These are phyloP conservation scores for Ogataea ramenticola DNA, from an alignment of 805 yeast genomes.

Conservation along the genomic window DNA sequence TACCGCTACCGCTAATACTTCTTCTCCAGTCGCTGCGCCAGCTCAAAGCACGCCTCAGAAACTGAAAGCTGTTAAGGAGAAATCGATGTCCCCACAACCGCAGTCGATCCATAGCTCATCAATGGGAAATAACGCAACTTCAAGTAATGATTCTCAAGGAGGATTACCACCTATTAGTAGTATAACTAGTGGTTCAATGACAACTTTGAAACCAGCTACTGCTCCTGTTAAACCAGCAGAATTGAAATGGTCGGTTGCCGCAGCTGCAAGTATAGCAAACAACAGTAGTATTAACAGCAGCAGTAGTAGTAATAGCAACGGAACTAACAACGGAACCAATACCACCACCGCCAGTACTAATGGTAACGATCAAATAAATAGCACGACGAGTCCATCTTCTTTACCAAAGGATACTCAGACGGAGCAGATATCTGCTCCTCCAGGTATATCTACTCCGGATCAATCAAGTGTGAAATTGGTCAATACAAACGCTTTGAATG, in stretches of 20 bases:
- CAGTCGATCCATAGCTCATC: too few relatives aligned
- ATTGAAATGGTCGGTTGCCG: slow-evolving; percentile 28
- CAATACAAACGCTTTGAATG: slow-evolving; percentile 26
- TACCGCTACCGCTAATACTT: slow-evolving; percentile 2
- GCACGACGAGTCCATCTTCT: not conserved
- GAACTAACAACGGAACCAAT: too few relatives aligned
- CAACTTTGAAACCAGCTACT: slow-evolving; percentile 28
- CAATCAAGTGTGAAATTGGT: slow-evolving; percentile 6
- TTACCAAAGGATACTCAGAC: slow-evolving; percentile 1
- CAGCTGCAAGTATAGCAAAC: slow-evolving; percentile 13
- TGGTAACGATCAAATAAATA: not conserved
- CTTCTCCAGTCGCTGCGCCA: not conserved
- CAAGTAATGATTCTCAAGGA: not conserved
- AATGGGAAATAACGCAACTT: not conserved
- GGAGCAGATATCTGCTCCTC: slow-evolving; percentile 1
- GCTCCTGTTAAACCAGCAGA: slow-evolving; percentile 26
- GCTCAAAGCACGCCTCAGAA: slow-evolving; percentile 8
- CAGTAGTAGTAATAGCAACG: not conserved
- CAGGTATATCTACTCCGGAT: slow-evolving; percentile 1
- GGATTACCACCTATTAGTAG: slow-evolving; percentile 1
- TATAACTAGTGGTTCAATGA: slow-evolving; percentile 5
- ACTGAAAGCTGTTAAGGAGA: slow-evolving; percentile 7
- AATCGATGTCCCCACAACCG: not conserved
- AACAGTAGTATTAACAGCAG: not conserved
- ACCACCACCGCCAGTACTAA: too few relatives aligned